These are phyloP conservation scores for Babesia gibsoni DNA, from an alignment of 169 alveolate species.

Conservation along the genomic window DNA sequence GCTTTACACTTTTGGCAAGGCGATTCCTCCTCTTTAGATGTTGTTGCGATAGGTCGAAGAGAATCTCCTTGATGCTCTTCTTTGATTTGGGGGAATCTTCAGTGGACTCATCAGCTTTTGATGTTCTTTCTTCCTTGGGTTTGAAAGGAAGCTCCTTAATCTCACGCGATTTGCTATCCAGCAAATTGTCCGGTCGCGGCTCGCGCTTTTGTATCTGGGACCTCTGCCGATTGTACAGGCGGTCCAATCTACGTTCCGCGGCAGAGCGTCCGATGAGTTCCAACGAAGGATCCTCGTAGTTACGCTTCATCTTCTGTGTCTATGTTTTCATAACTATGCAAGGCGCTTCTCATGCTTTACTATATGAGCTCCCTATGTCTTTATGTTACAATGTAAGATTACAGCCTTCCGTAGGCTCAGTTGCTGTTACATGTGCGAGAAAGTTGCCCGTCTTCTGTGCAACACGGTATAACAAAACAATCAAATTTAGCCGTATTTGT, in stretches of 20 bases:
- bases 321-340: no score
- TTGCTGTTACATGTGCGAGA: no score
- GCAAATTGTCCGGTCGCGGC: not conserved
- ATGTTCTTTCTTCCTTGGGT: not conserved
- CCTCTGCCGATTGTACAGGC: conserved; percentile 71
- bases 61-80: conserved; percentile 31
- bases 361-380: no score
- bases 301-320: conserved; percentile 57
- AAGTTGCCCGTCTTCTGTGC: no score
- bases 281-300: conserved; percentile 47
- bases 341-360: no score
- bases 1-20: conserved; percentile 40
- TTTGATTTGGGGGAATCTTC: not conserved
- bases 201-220: conserved; percentile 16
- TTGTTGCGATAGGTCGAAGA: conserved; percentile 32
- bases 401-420: no score
- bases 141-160: conserved; percentile 29
- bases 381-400: no score
- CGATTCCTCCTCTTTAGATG: conserved; percentile 31
- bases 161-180: not conserved
- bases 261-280: conserved; percentile 76
- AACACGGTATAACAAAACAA: no score
- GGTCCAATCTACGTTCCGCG: conserved; percentile 71
- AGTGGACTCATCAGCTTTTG: not conserved
- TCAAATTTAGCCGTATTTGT: no score